phyloP scores from a whole-genome alignment of 345 rosid species.

The Brassica rapa region DNA sequence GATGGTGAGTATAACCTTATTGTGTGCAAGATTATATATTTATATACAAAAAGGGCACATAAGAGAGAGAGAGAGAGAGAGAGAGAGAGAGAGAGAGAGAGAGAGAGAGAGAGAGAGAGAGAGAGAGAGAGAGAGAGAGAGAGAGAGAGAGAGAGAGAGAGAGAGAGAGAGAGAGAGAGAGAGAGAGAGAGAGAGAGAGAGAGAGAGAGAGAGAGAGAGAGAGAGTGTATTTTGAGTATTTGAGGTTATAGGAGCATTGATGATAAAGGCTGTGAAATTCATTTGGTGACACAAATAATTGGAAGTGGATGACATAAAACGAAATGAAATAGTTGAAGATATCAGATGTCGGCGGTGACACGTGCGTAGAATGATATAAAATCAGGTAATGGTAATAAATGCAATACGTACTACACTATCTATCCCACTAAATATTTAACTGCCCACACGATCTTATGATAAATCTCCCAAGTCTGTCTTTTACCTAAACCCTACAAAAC shows the following conservation, averaged over 20 bases:
- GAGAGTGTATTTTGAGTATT: constrained; percentile 40
- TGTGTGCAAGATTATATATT: constrained; percentile 34
- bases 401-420: constrained; percentile 35
- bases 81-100: constrained; percentile 11
- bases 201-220: constrained; percentile 5
- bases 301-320: not conserved
- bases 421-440: constrained; percentile 38
- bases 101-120: not conserved
- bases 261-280: constrained; percentile 44
- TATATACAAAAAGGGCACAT: constrained; percentile 33
- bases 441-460: constrained; percentile 44
- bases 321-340: constrained; percentile 20
- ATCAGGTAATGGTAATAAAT: constrained; percentile 34
- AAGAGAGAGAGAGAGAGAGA: constrained; percentile 15
- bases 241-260: constrained; percentile 44
- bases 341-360: constrained; percentile 41
- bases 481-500: constrained; percentile 29
- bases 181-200: constrained; percentile 21
- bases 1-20: constrained; percentile 34
- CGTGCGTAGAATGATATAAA: constrained; percentile 34
- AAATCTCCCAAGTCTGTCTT: constrained; percentile 40
- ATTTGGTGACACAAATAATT: not conserved
- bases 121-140: not conserved
- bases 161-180: not conserved
- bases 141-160: constrained; percentile 20